Base-by-base conservation (phyloP, 768 basidiomycete genomes). In the Rhizopogon rudus region DNA sequence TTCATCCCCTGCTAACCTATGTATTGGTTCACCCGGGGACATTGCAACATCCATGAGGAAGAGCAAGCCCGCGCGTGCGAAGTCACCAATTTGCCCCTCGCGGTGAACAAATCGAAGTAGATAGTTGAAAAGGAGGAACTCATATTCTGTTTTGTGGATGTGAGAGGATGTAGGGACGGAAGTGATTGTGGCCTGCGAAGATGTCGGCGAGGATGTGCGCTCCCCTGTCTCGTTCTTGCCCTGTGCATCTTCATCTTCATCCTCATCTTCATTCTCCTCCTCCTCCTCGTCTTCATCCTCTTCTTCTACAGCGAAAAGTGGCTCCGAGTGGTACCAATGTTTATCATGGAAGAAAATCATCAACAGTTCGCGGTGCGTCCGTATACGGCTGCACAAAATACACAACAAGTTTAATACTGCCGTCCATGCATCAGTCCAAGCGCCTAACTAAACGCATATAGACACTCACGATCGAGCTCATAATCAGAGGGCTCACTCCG, bases 271-370 rank as follows among this genome's bases (percentile, higher is more conserved):
- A 0, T 76, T 76, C 0, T 79, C 77, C 0, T 80, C 81, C 1
- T 81, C 81, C 0, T 82, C 83, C 0, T 74, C 73, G 0, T 83
- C 82, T 40, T 88, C 88, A 0, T 87, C 86, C 40, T 85, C 84
- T 65, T 92, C 91, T 58, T 89, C 87, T 1, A 88, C 82, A 40
- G 85, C 73, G 58, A 87, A 89, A 42, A 91, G 65, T 9, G 88
- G 85, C 58, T 91, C 86, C 6, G 87, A 86, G 9, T 77, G 84
- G 65, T 86, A 87, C 86, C 91, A 91, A 61, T 91, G 85, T 64
- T 91, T 94, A 67, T 96, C 93, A 63, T 95, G 93, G 68, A 98
- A 96, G 76, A 98, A 98, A 59, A 98, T 96, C 81, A 97, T 90
- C 40, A 98, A 82, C 2, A 98, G 77, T 63, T 94, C 91, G 40